Evolutionary conservation across 163 green algal genomes (phyloP).

Genomic region (Coccomyxa subellipsoidea): DNA sequence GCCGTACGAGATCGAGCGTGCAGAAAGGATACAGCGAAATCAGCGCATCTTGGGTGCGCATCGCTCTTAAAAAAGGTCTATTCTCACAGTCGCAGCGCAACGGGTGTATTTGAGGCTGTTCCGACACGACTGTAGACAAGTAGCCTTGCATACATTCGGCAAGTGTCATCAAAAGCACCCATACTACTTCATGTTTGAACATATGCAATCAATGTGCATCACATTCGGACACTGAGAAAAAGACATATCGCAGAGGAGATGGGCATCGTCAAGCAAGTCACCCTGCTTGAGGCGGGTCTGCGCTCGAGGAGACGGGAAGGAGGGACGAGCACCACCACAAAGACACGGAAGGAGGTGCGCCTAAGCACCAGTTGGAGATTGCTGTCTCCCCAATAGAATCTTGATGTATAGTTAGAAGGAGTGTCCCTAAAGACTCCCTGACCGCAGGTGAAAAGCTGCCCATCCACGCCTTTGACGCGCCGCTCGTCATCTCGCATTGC

Average conservation of each 20-base stretch:
- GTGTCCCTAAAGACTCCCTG: no score
- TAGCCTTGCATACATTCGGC: not conserved
- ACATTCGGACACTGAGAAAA: no score
- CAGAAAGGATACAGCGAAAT: constrained; percentile 36
- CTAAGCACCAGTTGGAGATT: no score
- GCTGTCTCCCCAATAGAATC: no score
- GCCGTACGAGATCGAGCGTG: constrained; percentile 37
- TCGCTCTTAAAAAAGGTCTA: not conserved
- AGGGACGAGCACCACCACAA: constrained; percentile 1
- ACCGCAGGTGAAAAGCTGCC: not conserved
- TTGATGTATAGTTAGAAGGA: no score
- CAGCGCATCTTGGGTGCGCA: constrained; percentile 33
- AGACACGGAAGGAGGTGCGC: constrained; percentile 12
- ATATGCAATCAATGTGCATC: no score
- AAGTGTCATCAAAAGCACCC: no score
- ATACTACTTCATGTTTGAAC: no score
- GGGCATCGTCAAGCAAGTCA: constrained; percentile 43
- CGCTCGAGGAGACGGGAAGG: constrained; percentile 9
- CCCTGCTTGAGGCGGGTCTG: constrained; percentile 30
- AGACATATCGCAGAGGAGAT: constrained; percentile 41
- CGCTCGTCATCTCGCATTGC: not conserved
- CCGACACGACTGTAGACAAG: not conserved
- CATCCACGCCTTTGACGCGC: not conserved
- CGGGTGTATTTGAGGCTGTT: not conserved
- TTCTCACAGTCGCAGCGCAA: not conserved